Evolutionary conservation across 345 rosid species (phyloP).

Genomic region (Streptanthus diversifolius): DNA sequence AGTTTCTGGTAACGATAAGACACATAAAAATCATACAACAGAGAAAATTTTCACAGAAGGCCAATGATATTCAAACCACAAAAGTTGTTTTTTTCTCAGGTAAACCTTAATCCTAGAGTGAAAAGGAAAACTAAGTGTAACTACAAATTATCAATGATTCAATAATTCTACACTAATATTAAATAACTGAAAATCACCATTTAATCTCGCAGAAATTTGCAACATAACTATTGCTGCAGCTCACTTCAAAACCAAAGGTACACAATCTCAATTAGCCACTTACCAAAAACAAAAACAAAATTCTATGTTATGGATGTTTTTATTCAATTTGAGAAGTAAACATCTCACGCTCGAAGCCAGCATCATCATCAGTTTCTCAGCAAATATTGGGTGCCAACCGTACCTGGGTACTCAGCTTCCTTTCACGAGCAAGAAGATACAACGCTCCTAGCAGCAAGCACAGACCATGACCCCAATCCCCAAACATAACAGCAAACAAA

Average conservation of each 20-base stretch:
- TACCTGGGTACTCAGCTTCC: conserved; percentile 75
- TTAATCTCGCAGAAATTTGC: conserved; percentile 8
- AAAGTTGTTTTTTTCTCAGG: background rate
- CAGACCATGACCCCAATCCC: conserved; percentile 99
- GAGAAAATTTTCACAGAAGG: background rate
- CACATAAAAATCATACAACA: conserved; percentile 7
- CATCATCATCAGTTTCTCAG: background rate
- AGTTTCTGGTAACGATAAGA: conserved; percentile 61
- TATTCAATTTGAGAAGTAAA: background rate
- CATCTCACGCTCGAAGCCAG: conserved; percentile 7
- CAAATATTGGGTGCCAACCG: conserved; percentile 3
- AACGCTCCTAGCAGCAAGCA: conserved; percentile 92
- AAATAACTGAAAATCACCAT: background rate
- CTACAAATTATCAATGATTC: background rate
- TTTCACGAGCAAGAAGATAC: conserved; percentile 82
- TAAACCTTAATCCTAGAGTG: background rate
- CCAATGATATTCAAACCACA: background rate
- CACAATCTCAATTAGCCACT: conserved; percentile 4
- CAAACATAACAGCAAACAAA: conserved; percentile 99
- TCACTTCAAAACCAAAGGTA: conserved; percentile 4
- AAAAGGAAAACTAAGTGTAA: background rate
- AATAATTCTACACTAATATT: background rate
- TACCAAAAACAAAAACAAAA: conserved; percentile 5
- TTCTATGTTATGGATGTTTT: background rate
- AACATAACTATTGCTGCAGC: conserved; percentile 5